Evolutionary conservation across 2,329 filamentous ascomycete species (phyloP).

Genomic region (Penicillium sp.): DNA sequence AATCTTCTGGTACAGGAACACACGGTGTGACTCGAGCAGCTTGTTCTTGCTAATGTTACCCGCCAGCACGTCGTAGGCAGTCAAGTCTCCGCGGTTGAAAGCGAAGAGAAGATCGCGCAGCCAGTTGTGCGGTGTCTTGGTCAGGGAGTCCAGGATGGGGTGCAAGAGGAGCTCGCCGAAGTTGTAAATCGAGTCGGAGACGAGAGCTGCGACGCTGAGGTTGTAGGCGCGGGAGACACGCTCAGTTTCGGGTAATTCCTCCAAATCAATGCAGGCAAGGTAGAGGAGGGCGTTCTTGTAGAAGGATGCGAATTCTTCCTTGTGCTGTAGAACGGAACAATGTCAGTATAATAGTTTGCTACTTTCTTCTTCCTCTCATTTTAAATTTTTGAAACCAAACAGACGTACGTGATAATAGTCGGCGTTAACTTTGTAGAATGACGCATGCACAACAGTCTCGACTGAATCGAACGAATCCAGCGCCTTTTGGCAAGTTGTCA

Average conservation of each 20-base stretch:
- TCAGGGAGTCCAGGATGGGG: conserved; percentile 85
- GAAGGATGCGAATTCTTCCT: conserved; percentile 91
- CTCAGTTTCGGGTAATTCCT: conserved; percentile 70
- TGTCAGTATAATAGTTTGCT: neutral
- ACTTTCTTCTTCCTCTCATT: neutral
- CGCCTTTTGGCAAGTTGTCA: conserved; percentile 83
- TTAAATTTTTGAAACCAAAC: no score
- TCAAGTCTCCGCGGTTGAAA: conserved; percentile 93
- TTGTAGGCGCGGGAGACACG: conserved; percentile 84
- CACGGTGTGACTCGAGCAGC: conserved; percentile 74
- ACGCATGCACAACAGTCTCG: conserved; percentile 90
- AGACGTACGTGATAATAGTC: conserved; percentile 79
- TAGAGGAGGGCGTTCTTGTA: conserved; percentile 98
- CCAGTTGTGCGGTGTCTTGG: conserved; percentile 75
- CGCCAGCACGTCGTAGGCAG: conserved; percentile 78
- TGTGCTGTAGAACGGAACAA: conserved; percentile 51
- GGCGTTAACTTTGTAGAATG: conserved; percentile 93
- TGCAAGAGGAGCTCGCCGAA: conserved; percentile 98
- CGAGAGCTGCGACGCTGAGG: conserved; percentile 84
- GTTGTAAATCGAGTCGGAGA: conserved; percentile 97
- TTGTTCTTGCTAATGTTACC: conserved; percentile 77
- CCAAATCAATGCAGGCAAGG: conserved; percentile 89
- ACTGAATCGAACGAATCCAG: conserved; percentile 92
- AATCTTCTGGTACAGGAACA: conserved; percentile 94
- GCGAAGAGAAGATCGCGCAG: conserved; percentile 93